phyloP scores from a whole-genome alignment of 441 rosid species.

The Bruguiera hainesii region DNA sequence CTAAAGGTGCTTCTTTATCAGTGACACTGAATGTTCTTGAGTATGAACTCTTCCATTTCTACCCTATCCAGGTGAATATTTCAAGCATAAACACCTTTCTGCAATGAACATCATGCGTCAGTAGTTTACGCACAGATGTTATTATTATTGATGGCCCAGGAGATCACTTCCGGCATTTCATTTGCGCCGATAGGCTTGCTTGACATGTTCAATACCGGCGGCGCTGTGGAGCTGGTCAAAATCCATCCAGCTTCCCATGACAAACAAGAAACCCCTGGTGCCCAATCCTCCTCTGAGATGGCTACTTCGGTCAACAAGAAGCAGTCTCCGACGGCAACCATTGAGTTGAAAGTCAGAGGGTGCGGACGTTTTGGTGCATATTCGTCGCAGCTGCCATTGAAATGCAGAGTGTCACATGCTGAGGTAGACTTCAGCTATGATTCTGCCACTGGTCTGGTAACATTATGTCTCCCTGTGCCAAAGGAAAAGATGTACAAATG shows the following conservation, averaged over 20 bases:
- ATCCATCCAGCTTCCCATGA: slow-evolving; percentile 10
- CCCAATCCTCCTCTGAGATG: no score
- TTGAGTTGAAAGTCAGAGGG: no score
- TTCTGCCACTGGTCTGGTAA: no score
- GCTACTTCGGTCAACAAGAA: no score
- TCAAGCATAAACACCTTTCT: background rate
- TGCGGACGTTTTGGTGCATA: no score
- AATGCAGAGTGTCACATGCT: no score
- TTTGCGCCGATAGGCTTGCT: slow-evolving; percentile 85
- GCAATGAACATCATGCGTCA: background rate
- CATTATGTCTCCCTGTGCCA: no score
- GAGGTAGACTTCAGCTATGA: no score
- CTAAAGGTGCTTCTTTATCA: slow-evolving; percentile 69
- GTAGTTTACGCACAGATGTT: background rate
- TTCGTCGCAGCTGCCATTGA: no score
- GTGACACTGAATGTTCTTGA: slow-evolving; percentile 77
- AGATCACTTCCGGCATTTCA: slow-evolving; percentile 49
- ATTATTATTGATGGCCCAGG: slow-evolving; percentile 35
- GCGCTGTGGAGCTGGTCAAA: slow-evolving; percentile 63
- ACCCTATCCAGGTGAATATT: slow-evolving; percentile 59
- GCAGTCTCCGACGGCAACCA: no score
- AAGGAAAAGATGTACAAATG: no score
- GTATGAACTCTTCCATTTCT: slow-evolving; percentile 85
- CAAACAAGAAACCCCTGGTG: no score
- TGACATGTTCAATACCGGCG: slow-evolving; percentile 82